A percentile compares a stretch with the other conserved stretches of the same genome.
Conservation (phyloP, 2,329 filamentous ascomycete genomes). For the Aspergillus jensenii region DNA sequence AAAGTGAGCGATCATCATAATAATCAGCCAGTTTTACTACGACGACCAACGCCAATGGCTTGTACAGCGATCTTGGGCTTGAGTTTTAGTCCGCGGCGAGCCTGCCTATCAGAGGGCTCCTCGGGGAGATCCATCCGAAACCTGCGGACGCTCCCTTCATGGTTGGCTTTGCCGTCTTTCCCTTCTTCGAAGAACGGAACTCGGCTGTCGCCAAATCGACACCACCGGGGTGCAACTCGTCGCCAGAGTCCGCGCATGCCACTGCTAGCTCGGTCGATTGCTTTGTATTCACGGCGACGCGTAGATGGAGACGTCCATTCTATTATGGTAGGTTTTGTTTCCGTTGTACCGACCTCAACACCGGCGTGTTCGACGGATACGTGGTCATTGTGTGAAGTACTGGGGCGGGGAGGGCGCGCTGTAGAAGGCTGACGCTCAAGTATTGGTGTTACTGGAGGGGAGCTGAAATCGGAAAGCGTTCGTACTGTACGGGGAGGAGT, state of each 20-base stretch:
- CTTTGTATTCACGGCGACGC: slow-evolving; percentile 49
- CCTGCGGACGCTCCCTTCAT: slow-evolving; percentile 47
- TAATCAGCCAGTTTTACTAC: neutral
- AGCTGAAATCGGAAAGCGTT: slow-evolving; percentile 15
- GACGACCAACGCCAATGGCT: neutral
- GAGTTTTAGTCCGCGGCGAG: slow-evolving; percentile 10
- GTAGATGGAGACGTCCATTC: slow-evolving; percentile 49
- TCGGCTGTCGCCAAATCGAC: slow-evolving; percentile 32
- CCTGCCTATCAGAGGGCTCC: slow-evolving; percentile 18
- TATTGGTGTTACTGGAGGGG: slow-evolving; percentile 17
- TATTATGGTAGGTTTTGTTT: slow-evolving; percentile 41
- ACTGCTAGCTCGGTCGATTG: slow-evolving; percentile 50
- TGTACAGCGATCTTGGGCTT: slow-evolving; percentile 16
- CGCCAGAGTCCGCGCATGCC: slow-evolving; percentile 45
- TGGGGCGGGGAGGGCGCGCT: slow-evolving; percentile 4
- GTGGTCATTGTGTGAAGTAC: neutral
- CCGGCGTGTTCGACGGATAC: neutral
- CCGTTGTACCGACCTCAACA: slow-evolving; percentile 8
- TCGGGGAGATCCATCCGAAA: slow-evolving; percentile 46
- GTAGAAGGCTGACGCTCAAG: slow-evolving; percentile 4
- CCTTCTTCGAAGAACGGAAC: slow-evolving; percentile 45
- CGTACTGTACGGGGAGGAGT: slow-evolving; percentile 5
- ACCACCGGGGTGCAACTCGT: slow-evolving; percentile 42
- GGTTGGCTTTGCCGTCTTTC: slow-evolving; percentile 34
- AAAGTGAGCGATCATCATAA: neutral